These are phyloP conservation scores for Oryza brachyantha DNA, from an alignment of 176 grass and related monocot species.

Conservation along the genomic window DNA sequence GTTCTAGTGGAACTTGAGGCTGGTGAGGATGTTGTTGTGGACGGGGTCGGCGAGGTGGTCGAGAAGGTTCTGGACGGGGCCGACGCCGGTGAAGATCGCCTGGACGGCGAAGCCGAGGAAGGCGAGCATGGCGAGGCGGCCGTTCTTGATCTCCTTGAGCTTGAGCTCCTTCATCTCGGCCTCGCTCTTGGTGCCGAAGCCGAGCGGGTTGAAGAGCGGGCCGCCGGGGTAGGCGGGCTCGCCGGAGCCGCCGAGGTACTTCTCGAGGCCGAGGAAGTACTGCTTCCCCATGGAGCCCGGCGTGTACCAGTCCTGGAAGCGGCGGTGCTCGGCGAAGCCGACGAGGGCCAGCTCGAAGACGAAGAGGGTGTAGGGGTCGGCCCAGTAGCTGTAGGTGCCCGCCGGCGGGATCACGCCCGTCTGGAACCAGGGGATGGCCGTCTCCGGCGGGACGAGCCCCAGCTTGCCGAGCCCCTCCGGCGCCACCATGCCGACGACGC, in stretches of 20 bases:
- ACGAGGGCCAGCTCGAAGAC: constrained; percentile 87
- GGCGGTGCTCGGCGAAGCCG: constrained; percentile 97
- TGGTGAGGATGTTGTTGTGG: constrained; percentile 95
- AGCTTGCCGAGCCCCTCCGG: constrained; percentile 72
- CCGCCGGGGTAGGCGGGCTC: constrained; percentile 80
- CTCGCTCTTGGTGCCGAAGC: constrained; percentile 69
- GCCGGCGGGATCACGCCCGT: constrained; percentile 85
- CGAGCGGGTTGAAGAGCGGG: constrained; percentile 84
- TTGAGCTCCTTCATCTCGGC: constrained; percentile 77
- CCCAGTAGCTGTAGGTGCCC: constrained; percentile 91
- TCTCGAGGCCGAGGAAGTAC: constrained; percentile 90
- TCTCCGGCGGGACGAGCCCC: constrained; percentile 69
- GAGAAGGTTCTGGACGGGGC: constrained; percentile 81
- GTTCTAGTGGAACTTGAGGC: constrained; percentile 97
- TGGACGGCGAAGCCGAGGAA: constrained; percentile 70
- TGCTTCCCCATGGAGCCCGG: constrained; percentile 88
- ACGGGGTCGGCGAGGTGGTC: constrained; percentile 87
- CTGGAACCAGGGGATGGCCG: constrained; percentile 91
- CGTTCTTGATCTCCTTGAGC: constrained; percentile 89
- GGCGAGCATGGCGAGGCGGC: constrained; percentile 81
- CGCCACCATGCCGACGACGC: constrained; percentile 60
- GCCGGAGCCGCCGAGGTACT: constrained; percentile 67
- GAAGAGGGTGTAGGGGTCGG: constrained; percentile 93
- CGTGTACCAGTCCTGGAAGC: constrained; percentile 91
- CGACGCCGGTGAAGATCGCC: constrained; percentile 69